Percentiles rank a stretch among this genome's conserved stretches.
phyloP scores from a whole-genome alignment of 345 rosid species.

The Leavenworthia alabamica region DNA sequence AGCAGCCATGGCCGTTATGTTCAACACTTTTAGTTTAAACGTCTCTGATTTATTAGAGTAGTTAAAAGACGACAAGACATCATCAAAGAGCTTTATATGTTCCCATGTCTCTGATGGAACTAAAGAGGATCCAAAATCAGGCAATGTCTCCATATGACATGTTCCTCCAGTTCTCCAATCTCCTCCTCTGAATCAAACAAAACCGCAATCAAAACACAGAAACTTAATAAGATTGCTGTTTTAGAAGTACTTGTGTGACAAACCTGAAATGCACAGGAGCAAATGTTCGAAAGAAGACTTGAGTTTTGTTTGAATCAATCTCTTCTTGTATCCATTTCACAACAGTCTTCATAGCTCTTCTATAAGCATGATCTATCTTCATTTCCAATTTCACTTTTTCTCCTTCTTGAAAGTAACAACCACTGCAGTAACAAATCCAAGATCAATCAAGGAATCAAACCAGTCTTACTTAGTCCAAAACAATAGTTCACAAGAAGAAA shows the following conservation, averaged over 20 bases:
- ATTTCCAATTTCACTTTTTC: constrained; percentile 47
- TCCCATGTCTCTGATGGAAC: constrained; percentile 47
- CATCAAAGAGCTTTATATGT: constrained; percentile 38
- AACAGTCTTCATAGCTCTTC: constrained; percentile 60
- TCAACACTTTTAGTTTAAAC: constrained; percentile 42
- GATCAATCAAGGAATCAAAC: background rate
- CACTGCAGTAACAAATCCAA: constrained; percentile 40
- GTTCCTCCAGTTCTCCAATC: constrained; percentile 86
- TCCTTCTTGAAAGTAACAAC: constrained; percentile 89
- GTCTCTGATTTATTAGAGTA: constrained; percentile 26
- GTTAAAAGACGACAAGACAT: constrained; percentile 34
- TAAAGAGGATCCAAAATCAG: constrained; percentile 47
- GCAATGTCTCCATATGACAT: constrained; percentile 81
- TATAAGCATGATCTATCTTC: constrained; percentile 56
- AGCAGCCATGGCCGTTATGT: constrained; percentile 62
- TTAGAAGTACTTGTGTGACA: background rate
- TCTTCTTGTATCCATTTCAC: constrained; percentile 57
- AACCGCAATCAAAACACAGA: background rate
- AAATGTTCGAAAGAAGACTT: constrained; percentile 77
- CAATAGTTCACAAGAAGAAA: background rate
- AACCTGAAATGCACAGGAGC: constrained; percentile 99
- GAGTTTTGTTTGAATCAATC: constrained; percentile 62
- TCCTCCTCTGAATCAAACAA: constrained; percentile 55
- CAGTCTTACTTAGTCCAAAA: background rate
- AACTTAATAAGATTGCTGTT: background rate